Evolutionary conservation across 2,329 filamentous ascomycete genomes (phyloP).

Genomic region (Pseudogymnoascus sp.): DNA sequence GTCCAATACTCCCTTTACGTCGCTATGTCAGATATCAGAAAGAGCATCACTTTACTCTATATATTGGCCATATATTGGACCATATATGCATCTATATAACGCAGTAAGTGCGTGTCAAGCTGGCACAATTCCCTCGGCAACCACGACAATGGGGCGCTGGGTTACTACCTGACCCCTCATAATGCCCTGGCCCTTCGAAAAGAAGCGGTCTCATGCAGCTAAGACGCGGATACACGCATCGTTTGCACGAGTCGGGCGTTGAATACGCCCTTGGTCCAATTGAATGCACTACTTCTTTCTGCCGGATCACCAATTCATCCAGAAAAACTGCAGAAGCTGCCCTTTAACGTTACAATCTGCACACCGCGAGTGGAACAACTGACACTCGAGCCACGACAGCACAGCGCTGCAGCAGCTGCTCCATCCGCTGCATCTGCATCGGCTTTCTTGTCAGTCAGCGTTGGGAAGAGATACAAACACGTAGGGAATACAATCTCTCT

Average conservation of each 20-base stretch:
- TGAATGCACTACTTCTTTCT: not conserved
- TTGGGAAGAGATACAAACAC: not conserved
- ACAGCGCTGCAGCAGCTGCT: constrained; percentile 1
- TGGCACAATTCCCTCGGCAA: constrained; percentile 2
- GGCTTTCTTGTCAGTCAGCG: not conserved
- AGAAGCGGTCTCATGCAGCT: not conserved
- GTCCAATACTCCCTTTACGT: not conserved
- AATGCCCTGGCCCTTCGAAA: not conserved
- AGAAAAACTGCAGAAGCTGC: constrained; percentile 4
- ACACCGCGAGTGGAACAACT: constrained; percentile 11
- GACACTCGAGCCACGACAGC: constrained; percentile 30
- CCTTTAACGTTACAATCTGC: constrained; percentile 4
- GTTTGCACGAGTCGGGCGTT: not conserved
- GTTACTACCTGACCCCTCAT: not conserved
- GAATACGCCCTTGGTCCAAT: constrained; percentile 4
- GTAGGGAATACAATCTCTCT: constrained; percentile 1
- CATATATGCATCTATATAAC: not conserved
- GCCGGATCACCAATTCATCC: constrained; percentile 3
- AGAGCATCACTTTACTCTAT: not conserved
- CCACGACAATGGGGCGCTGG: not conserved
- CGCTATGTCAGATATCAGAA: not conserved
- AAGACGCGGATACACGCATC: not conserved
- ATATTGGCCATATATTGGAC: not conserved
- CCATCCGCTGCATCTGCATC: not conserved
- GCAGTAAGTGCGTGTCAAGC: not conserved